Percentiles rank a stretch among this genome's conserved stretches.
These are phyloP conservation scores for Entonaema liquescens DNA, from an alignment of 495 filamentous ascomycete species.

Conservation along the genomic window DNA sequence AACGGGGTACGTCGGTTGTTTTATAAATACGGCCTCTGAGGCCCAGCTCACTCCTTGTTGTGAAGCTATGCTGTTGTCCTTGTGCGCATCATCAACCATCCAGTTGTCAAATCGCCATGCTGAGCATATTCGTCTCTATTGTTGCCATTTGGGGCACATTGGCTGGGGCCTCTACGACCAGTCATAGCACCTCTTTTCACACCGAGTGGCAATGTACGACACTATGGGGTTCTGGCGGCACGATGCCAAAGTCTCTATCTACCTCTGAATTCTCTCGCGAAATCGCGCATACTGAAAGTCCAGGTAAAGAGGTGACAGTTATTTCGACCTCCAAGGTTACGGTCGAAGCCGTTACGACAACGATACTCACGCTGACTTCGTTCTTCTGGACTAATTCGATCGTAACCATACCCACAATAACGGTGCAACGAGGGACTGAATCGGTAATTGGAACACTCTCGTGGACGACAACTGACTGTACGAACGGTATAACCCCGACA, in stretches of 20 bases:
- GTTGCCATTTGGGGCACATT: slow-evolving; percentile 18
- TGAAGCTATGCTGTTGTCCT: not conserved
- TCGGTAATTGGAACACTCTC: slow-evolving; percentile 33
- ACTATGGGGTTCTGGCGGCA: slow-evolving; percentile 17
- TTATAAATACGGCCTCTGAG: not conserved
- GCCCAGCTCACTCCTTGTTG: not conserved
- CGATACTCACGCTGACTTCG: not conserved
- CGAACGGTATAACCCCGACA: slow-evolving; percentile 24
- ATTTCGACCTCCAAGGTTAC: slow-evolving; percentile 11
- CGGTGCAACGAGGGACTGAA: slow-evolving; percentile 1
- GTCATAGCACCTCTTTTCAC: slow-evolving; percentile 23
- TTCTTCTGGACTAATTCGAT: not conserved
- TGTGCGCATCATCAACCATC: not conserved
- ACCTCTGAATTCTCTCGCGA: too few species aligned
- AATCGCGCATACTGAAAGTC: too few species aligned
- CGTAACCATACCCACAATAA: slow-evolving; percentile 8
- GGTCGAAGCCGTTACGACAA: slow-evolving; percentile 16
- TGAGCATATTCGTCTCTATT: slow-evolving; percentile 5
- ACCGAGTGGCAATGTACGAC: slow-evolving; percentile 24
- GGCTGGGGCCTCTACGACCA: slow-evolving; percentile 21
- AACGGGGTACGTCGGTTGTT: not conserved
- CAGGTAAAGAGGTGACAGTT: slow-evolving; percentile 25
- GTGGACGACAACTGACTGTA: slow-evolving; percentile 32
- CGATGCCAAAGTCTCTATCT: slow-evolving; percentile 22
- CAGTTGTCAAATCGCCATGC: slow-evolving; percentile 1